phyloP scores from a whole-genome alignment of 768 basidiomycete genomes.

The Asterophora parasitica region DNA sequence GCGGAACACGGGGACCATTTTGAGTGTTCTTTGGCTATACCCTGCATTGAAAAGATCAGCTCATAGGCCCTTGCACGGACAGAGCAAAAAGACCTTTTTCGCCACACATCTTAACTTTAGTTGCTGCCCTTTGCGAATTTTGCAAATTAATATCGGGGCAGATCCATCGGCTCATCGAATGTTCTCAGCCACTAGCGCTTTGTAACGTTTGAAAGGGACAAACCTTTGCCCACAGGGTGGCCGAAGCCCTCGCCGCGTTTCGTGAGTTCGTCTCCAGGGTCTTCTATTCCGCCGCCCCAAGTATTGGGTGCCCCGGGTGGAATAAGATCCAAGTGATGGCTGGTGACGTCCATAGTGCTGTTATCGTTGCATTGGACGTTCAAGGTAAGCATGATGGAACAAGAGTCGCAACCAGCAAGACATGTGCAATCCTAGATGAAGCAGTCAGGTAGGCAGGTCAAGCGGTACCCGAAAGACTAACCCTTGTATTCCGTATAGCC shows the following conservation, averaged over 20 bases:
- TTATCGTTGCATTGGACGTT: conserved; percentile 70
- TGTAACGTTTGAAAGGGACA: conserved; percentile 10
- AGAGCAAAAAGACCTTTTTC: conserved; percentile 69
- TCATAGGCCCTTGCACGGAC: neutral
- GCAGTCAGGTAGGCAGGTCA: neutral
- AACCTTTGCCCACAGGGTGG: conserved; percentile 80
- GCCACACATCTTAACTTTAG: conserved; percentile 81
- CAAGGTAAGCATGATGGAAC: conserved; percentile 80
- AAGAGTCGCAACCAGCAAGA: conserved; percentile 75
- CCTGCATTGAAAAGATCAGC: conserved; percentile 42
- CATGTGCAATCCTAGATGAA: conserved; percentile 83
- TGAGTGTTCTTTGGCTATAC: conserved; percentile 96
- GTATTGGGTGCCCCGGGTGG: conserved; percentile 26
- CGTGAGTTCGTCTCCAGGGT: conserved; percentile 64
- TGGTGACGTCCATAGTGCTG: conserved; percentile 81
- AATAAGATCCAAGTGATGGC: conserved; percentile 71
- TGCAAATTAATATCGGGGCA: conserved; percentile 79
- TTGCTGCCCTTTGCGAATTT: conserved; percentile 93
- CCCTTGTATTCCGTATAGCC: conserved; percentile 76
- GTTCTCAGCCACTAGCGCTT: conserved; percentile 6
- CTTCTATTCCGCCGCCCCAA: conserved; percentile 20
- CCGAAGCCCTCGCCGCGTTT: conserved; percentile 78
- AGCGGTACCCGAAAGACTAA: conserved; percentile 27
- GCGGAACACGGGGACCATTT: conserved; percentile 99
- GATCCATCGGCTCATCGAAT: conserved; percentile 47